Conservation (phyloP, 1,284 basidiomycete species). For the Microbotryum violaceum region DNA sequence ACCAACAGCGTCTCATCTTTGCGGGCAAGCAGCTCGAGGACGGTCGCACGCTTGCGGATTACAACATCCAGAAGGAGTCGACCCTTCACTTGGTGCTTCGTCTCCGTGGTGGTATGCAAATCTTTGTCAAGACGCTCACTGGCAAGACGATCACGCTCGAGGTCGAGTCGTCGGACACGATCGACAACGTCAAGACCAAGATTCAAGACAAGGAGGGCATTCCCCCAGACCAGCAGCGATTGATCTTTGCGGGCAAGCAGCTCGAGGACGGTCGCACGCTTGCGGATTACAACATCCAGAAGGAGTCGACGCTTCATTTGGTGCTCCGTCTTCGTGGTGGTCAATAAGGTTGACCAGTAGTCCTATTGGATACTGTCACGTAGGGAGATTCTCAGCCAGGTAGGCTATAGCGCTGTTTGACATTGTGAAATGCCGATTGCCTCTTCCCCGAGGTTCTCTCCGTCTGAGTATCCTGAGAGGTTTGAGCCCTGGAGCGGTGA, state of each 20-base stretch:
- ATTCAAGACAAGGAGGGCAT: conserved; percentile 41
- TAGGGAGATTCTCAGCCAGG: too few relatives aligned
- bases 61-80: conserved; percentile 93
- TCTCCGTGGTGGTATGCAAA: conserved; percentile 76
- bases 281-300: conserved; percentile 91
- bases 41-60: conserved; percentile 83
- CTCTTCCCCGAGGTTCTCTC: too few relatives aligned
- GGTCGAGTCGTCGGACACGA: conserved; percentile 82
- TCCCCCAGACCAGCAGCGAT: conserved; percentile 85
- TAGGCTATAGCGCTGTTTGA: too few relatives aligned
- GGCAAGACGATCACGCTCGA: conserved; percentile 93
- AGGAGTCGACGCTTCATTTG: conserved; percentile 90
- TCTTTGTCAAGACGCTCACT: conserved; percentile 91
- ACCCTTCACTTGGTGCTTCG: conserved; percentile 94
- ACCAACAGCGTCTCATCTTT: conserved; percentile 89
- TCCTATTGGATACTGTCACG: too few relatives aligned
- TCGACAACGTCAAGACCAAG: conserved; percentile 57
- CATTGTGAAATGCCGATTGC: too few relatives aligned
- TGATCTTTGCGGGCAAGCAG: conserved; percentile 89
- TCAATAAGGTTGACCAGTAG: conserved; percentile 78
- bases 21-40: conserved; percentile 92
- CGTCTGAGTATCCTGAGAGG: too few relatives aligned
- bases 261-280: conserved; percentile 92
- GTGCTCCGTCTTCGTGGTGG: conserved; percentile 80
- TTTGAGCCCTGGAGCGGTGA: too few relatives aligned